Evolutionary conservation across 805 yeast species (phyloP).

Genomic region (Candida golubevii): DNA sequence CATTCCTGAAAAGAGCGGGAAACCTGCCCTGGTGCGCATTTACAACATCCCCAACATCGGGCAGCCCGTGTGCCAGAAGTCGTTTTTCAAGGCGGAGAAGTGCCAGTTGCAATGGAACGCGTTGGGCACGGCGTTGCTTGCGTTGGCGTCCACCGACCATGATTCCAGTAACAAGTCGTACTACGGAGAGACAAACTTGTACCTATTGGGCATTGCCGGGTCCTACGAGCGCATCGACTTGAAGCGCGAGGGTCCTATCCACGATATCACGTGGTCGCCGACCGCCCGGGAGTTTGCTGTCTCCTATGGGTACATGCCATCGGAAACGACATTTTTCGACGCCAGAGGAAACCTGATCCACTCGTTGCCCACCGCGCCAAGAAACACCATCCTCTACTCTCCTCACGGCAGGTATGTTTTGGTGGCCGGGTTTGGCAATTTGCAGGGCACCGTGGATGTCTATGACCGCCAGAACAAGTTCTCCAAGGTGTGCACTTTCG

Average conservation of each 20-base stretch:
- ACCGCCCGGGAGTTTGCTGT: slow-evolving; percentile 96
- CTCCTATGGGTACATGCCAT: slow-evolving; percentile 96
- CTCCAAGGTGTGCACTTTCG: slow-evolving; percentile 70
- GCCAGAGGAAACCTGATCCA: slow-evolving; percentile 85
- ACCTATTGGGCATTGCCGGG: slow-evolving; percentile 87
- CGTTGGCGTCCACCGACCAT: slow-evolving; percentile 92
- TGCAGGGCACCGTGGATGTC: slow-evolving; percentile 94
- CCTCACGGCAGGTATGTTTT: slow-evolving; percentile 90
- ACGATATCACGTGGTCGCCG: slow-evolving; percentile 97
- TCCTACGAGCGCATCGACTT: slow-evolving; percentile 84
- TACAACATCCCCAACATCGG: slow-evolving; percentile 72
- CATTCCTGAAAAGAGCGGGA: slow-evolving; percentile 79
- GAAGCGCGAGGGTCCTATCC: slow-evolving; percentile 93
- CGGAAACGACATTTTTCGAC: slow-evolving; percentile 90
- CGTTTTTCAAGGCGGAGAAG: slow-evolving; percentile 92
- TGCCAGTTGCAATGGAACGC: slow-evolving; percentile 92
- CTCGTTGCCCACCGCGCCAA: slow-evolving; percentile 78
- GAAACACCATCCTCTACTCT: slow-evolving; percentile 86
- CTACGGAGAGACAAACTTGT: slow-evolving; percentile 93
- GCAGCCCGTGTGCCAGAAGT: slow-evolving; percentile 79
- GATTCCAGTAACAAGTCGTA: slow-evolving; percentile 91
- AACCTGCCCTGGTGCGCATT: slow-evolving; percentile 84
- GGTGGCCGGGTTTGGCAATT: slow-evolving; percentile 96
- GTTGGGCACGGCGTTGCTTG: slow-evolving; percentile 89
- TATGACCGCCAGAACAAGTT: slow-evolving; percentile 89